Conservation (phyloP, 441 rosid genomes). For the Populus hybrid region DNA sequence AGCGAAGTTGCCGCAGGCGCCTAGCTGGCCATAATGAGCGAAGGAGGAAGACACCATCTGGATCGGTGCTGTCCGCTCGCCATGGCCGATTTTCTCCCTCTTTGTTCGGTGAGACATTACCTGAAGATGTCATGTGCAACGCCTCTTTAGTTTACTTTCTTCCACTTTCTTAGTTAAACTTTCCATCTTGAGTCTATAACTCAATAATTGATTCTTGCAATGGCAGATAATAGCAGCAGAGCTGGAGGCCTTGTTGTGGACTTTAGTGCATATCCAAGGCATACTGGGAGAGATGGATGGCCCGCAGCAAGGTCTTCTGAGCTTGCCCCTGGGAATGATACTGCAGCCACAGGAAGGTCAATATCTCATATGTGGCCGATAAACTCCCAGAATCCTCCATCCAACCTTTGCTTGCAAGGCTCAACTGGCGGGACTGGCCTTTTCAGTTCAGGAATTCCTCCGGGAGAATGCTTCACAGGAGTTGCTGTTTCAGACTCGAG, state of each 20-base stretch:
- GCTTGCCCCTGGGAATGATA: conserved; percentile 30
- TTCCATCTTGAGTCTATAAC: background rate
- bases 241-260: conserved; percentile 62
- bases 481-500: conserved; percentile 46
- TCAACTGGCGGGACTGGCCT: conserved; percentile 48
- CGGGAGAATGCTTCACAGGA: conserved; percentile 70
- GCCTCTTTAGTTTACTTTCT: background rate
- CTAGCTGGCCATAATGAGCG: conserved; percentile 94
- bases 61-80: conserved; percentile 48
- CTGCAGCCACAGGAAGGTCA: conserved; percentile 32
- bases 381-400: conserved; percentile 44
- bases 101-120: conserved; percentile 41
- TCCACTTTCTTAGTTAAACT: background rate
- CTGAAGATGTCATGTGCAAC: background rate
- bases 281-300: conserved; percentile 44
- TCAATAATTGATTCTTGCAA: conserved; percentile 14
- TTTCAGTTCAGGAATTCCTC: conserved; percentile 42
- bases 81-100: conserved; percentile 40
- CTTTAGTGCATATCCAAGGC: conserved; percentile 46
- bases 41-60: conserved; percentile 80
- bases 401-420: conserved; percentile 49
- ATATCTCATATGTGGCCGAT: conserved; percentile 45
- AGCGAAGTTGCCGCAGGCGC: conserved; percentile 87
- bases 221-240: conserved; percentile 48
- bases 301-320: conserved; percentile 40